Evolutionary conservation across 768 basidiomycete species (phyloP).

Genomic region (Termitomyces sp.): DNA sequence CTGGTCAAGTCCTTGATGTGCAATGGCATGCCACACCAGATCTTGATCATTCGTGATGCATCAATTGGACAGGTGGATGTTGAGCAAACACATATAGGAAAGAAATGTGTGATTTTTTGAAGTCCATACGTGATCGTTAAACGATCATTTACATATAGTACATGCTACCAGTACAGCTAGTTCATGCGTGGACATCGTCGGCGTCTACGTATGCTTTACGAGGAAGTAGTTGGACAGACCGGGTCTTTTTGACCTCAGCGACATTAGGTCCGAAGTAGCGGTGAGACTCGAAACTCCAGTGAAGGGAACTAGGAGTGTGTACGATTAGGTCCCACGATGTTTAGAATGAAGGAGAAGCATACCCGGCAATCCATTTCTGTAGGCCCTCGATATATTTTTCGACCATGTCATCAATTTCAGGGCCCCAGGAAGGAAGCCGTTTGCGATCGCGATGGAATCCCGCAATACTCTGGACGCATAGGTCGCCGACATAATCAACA

Average conservation of each 20-base stretch:
- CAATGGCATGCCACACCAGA: no score
- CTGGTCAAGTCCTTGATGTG: no score
- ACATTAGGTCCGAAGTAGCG: slow-evolving; percentile 67
- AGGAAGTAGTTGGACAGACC: slow-evolving; percentile 18
- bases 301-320: slow-evolving; percentile 35
- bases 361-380: slow-evolving; percentile 68
- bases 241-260: slow-evolving; percentile 43
- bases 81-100: no score
- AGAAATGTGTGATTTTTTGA: no score
- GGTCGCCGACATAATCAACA: slow-evolving; percentile 55
- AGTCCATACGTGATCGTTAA: no score
- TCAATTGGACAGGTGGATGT: no score
- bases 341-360: slow-evolving; percentile 7
- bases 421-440: slow-evolving; percentile 55
- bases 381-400: slow-evolving; percentile 52
- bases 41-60: no score
- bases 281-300: slow-evolving; percentile 67
- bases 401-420: slow-evolving; percentile 54
- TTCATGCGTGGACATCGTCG: no score
- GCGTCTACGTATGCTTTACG: no score
- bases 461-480: slow-evolving; percentile 51
- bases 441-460: slow-evolving; percentile 40
- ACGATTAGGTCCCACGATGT: background rate
- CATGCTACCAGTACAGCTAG: no score
- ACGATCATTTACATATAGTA: no score